Evolutionary conservation across 2,329 filamentous ascomycete genomes (phyloP), one percentile per base, ranked within the genome.

Genomic region (Claviceps cyperi): DNA sequence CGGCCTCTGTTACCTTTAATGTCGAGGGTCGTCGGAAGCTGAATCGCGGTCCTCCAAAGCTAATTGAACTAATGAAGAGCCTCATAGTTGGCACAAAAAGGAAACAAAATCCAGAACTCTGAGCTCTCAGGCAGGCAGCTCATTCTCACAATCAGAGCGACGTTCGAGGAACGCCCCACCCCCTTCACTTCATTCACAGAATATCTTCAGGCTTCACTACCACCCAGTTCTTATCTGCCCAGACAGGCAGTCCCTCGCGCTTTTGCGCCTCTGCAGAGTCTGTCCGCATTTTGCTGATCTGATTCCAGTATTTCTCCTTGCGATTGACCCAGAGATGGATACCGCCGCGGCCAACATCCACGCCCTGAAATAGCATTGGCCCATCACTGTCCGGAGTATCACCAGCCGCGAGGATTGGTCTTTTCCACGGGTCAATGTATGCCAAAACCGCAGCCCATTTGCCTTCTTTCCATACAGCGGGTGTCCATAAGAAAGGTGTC

Each of bases 201-300:
- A 71, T 65, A 1, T 71, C 64, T 1, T 60, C 55, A 0, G 69
- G 68, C 54, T 57, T 63, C 2, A 71, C 69, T 4, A 65, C 59
- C 3, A 72, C 62, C 69, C 69, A 72, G 57, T 70, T 70, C 62
- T 69, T 69, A 50, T 71, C 59, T 2, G 66, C 69, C 14, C 67
- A 71, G 2, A 69, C 68, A 1, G 61, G 58, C 8, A 66, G 51
- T 1, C 64, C 63, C 43, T 67, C 60, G 50, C 59, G 57, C 47
- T 56, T 56, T 56, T 71, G 69, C 2, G 55, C 61, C 21, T 56
- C 57, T 3, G 63, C 57, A 47, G 59, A 62, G 3, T 68, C 57
- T 44, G 52, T 52, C n/a, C 66, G 67, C 67, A 70, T 67, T 24
- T 54, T 58, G 24, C 64, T 54, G 43, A 71, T 59, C 52, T 67